Conservation (phyloP, 2,329 filamentous ascomycete genomes). For the Paracamarosporium sp. region DNA sequence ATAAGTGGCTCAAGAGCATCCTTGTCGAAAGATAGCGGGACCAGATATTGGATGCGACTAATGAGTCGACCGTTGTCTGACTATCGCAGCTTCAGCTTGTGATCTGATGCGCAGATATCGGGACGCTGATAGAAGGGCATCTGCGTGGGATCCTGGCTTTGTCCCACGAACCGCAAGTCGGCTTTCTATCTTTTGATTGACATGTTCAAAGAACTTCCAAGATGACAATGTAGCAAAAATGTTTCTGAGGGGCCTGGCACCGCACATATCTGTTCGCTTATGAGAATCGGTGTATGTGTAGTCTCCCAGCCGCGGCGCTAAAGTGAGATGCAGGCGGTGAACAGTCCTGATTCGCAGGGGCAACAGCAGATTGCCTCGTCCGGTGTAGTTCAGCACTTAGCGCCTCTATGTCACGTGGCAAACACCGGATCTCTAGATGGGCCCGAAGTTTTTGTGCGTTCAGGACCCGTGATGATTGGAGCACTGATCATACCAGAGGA, state of each 20-base stretch:
- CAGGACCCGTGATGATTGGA: neutral
- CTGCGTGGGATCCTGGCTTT: neutral
- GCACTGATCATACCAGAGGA: neutral
- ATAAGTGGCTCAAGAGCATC: neutral
- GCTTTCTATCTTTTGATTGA: too few relatives aligned
- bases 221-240: too few relatives aligned
- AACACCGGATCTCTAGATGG: too few relatives aligned
- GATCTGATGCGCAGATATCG: neutral
- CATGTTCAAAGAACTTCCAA: too few relatives aligned
- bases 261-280: neutral
- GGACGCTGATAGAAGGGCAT: neutral
- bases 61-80: neutral
- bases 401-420: conserved; percentile 5
- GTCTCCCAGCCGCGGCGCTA: conserved; percentile 12
- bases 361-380: conserved; percentile 18
- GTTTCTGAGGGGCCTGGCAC: conserved; percentile 12
- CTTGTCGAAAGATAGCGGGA: neutral
- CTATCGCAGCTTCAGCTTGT: neutral
- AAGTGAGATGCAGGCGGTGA: conserved; percentile 13
- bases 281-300: conserved; percentile 2
- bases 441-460: neutral
- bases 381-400: conserved; percentile 20
- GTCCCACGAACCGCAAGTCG: neutral
- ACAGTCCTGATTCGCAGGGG: conserved; percentile 36
- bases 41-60: neutral